These are phyloP conservation scores for Ceratocystis harringtonii DNA, from an alignment of 2,329 filamentous ascomycete genomes.

Conservation along the genomic window DNA sequence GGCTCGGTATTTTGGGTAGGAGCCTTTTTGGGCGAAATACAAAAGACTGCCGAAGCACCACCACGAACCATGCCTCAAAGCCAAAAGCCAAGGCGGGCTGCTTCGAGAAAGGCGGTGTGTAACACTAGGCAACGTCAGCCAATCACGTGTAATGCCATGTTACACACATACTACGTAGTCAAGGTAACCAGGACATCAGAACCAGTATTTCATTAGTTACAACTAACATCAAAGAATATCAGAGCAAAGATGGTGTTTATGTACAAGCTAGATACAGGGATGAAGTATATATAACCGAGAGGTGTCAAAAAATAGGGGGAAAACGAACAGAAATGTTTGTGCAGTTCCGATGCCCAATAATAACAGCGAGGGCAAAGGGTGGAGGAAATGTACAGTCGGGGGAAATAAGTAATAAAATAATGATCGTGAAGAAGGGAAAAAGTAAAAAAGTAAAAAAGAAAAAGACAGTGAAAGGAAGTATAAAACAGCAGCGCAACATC, in stretches of 20 bases:
- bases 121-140: neutral
- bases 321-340: constrained; percentile 1
- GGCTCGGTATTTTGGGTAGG: no score
- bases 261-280: constrained; percentile 6
- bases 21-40: no score
- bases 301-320: neutral
- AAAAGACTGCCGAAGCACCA: no score
- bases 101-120: neutral
- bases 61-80: no score
- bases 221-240: neutral
- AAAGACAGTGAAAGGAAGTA: neutral
- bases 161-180: neutral
- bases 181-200: neutral
- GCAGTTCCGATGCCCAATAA: neutral
- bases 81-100: neutral
- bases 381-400: neutral
- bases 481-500: neutral
- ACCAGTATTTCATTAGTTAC: neutral
- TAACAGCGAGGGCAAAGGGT: neutral
- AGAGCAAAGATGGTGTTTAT: neutral
- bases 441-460: neutral
- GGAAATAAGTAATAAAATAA: neutral
- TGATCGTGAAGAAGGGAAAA: neutral
- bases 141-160: neutral
- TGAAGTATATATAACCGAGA: neutral